Percentiles rank a stretch among this genome's conserved stretches.
These are phyloP conservation scores for Narthecium ossifragum DNA, from an alignment of 106 monocot species.

Conservation along the genomic window DNA sequence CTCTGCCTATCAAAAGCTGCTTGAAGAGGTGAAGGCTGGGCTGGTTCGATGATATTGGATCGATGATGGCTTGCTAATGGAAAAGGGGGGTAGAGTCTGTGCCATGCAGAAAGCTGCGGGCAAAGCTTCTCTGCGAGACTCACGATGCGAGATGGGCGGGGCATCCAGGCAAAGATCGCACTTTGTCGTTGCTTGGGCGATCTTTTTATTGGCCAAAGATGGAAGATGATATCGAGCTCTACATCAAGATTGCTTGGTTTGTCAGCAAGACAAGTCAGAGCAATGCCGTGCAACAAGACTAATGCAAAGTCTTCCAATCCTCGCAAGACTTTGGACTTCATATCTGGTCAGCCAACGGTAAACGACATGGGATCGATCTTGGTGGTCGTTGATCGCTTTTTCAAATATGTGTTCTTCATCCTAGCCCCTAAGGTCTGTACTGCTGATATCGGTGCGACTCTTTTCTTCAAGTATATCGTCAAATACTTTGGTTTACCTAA, in stretches of 20 bases:
- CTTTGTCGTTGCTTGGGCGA: background rate
- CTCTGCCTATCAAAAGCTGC: background rate
- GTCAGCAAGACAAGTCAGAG: background rate
- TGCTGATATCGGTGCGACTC: background rate
- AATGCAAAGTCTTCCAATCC: background rate
- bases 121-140: background rate
- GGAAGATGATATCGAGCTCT: background rate
- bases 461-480: background rate
- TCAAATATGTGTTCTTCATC: background rate
- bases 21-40: background rate
- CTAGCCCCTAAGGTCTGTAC: too few species aligned
- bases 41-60: background rate
- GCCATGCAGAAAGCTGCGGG: background rate
- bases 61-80: background rate
- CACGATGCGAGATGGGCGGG: background rate
- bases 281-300: background rate
- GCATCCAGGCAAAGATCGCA: background rate
- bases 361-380: background rate
- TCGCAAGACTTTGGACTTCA: background rate
- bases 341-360: background rate
- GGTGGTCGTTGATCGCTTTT: background rate
- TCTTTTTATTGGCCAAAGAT: background rate
- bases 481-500: background rate
- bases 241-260: background rate
- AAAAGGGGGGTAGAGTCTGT: background rate